Conservation (phyloP, 2,329 filamentous ascomycete species). For the Gliomastix tumulicola region DNA sequence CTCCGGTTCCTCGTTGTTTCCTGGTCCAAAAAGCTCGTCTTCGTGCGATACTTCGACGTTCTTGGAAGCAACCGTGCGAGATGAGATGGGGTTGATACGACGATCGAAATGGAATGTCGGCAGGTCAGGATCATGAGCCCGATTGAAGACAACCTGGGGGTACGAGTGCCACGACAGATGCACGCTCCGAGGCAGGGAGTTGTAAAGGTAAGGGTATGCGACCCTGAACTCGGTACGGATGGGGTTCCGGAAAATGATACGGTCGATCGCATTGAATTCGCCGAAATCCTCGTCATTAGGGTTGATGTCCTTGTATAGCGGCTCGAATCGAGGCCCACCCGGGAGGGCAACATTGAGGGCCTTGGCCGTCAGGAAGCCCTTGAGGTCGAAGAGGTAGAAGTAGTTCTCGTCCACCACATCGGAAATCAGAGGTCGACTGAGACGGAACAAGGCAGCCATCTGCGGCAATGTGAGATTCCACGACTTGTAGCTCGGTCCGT, state of each 20-base stretch:
- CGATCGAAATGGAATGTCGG: slow-evolving; percentile 98
- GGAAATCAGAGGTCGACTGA: slow-evolving; percentile 84
- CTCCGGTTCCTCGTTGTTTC: slow-evolving; percentile 65
- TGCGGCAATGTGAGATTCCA: slow-evolving; percentile 93
- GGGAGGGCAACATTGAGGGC: slow-evolving; percentile 95
- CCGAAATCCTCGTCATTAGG: slow-evolving; percentile 99
- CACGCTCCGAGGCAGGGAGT: slow-evolving; percentile 90
- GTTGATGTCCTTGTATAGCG: slow-evolving; percentile 96
- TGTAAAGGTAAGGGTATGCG: slow-evolving; percentile 91
- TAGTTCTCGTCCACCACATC: slow-evolving; percentile 96
- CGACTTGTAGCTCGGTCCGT: slow-evolving; percentile 90
- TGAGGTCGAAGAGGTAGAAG: slow-evolving; percentile 93
- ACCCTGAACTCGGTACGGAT: slow-evolving; percentile 95
- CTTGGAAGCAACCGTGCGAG: slow-evolving; percentile 85
- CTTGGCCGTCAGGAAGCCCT: slow-evolving; percentile 93
- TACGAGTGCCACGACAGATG: slow-evolving; percentile 90
- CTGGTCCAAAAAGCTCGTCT: slow-evolving; percentile 82
- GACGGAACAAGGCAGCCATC: slow-evolving; percentile 90
- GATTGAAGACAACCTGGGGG: slow-evolving; percentile 86
- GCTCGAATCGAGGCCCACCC: slow-evolving; percentile 95
- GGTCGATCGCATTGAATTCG: slow-evolving; percentile 98
- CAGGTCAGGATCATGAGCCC: slow-evolving; percentile 78
- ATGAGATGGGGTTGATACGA: slow-evolving; percentile 96
- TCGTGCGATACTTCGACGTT: slow-evolving; percentile 90
- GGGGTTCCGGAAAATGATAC: slow-evolving; percentile 94